Conservation (phyloP, 83 land plant species). For the Picea mariana region DNA sequence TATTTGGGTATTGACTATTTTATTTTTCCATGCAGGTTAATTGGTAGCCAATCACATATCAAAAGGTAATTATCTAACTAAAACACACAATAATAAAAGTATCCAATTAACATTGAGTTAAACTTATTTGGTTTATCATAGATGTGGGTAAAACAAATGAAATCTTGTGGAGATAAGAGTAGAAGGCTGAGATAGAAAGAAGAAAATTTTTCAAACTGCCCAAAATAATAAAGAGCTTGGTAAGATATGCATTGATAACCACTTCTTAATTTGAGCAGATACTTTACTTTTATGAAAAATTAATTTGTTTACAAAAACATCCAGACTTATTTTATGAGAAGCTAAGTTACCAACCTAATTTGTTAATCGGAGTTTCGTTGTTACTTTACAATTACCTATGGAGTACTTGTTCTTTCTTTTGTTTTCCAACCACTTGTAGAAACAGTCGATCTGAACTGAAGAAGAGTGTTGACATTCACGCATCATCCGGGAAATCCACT, state of each 20-base stretch:
- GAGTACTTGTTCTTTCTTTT: not conserved
- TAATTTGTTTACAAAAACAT: not conserved
- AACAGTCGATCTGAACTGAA: not conserved
- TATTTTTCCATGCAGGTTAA: constrained; percentile 4
- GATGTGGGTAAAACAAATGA: not conserved
- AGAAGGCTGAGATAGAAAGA: not conserved
- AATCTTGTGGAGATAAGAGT: not conserved
- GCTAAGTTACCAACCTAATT: not conserved
- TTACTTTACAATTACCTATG: not conserved
- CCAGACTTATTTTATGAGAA: not conserved
- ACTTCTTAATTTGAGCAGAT: not conserved
- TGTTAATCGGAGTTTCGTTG: not conserved
- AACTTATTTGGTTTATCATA: not conserved
- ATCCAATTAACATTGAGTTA: not conserved
- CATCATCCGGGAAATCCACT: no score
- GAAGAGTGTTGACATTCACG: not conserved
- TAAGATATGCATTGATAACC: not conserved
- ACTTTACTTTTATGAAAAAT: not conserved
- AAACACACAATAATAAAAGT: not conserved
- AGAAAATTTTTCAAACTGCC: not conserved
- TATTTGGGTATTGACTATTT: not conserved
- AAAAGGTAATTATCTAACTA: not conserved
- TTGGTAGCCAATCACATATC: not conserved
- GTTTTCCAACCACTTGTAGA: not conserved
- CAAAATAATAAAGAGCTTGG: not conserved